Evolutionary conservation across 805 yeast species (phyloP).

Genomic region (Saccharomyces paradoxus): DNA sequence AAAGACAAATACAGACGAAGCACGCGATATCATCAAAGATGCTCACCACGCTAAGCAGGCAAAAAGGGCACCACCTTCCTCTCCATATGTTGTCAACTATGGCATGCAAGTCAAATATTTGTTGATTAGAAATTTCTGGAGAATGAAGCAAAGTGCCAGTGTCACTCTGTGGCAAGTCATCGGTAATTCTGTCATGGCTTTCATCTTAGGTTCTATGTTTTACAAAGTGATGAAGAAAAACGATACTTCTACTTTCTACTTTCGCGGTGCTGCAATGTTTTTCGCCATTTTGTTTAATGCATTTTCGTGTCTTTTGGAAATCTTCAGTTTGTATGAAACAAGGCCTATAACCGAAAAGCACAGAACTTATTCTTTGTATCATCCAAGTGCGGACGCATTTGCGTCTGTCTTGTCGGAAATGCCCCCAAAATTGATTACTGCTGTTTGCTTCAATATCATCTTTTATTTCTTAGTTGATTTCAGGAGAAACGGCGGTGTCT

Average conservation of each 20-base stretch:
- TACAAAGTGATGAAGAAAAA: conserved; percentile 36
- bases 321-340: conserved; percentile 45
- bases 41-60: conserved; percentile 49
- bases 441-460: conserved; percentile 41
- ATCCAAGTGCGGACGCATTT: conserved; percentile 52
- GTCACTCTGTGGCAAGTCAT: conserved; percentile 36
- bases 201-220: conserved; percentile 50
- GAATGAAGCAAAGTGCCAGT: conserved; percentile 44
- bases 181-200: conserved; percentile 45
- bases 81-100: conserved; percentile 49
- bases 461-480: conserved; percentile 49
- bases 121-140: conserved; percentile 39
- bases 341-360: conserved; percentile 54
- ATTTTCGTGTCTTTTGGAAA: conserved; percentile 51
- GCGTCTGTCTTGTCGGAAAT: conserved; percentile 45
- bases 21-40: conserved; percentile 19
- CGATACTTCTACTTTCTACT: conserved; percentile 41
- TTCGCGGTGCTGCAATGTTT: conserved; percentile 58
- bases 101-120: conserved; percentile 44
- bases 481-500: conserved; percentile 43
- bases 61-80: conserved; percentile 36
- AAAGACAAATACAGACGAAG: conserved; percentile 17
- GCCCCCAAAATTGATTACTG: conserved; percentile 41
- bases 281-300: conserved; percentile 59
- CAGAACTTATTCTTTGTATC: conserved; percentile 47